Evolutionary conservation across 2,329 filamentous ascomycete species (phyloP).

Genomic region (Ophiostoma himal-ulmi): DNA sequence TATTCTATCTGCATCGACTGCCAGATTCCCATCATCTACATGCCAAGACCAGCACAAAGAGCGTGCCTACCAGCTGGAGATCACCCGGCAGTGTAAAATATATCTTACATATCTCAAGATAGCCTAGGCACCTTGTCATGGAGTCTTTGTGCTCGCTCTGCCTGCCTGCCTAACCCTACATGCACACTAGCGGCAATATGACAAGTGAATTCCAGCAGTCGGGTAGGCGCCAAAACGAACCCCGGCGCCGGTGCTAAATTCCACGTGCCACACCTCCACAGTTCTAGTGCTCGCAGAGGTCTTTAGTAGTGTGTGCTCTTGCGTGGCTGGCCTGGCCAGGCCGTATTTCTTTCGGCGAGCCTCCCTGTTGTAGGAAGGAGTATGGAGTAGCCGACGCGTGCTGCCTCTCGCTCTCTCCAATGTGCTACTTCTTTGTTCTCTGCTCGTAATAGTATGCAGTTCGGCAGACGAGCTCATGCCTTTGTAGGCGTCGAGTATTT

Average conservation of each 20-base stretch:
- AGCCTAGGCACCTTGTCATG: too few relatives aligned
- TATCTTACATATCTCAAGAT: too few relatives aligned
- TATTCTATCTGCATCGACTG: too few relatives aligned
- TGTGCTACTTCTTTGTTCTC: not conserved
- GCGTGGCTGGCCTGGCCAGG: not conserved
- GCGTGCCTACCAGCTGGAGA: slow-evolving; percentile 3
- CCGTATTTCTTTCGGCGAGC: not conserved
- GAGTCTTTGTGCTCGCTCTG: too few relatives aligned
- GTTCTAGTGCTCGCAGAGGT: not conserved
- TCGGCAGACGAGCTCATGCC: not conserved
- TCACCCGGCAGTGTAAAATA: not conserved
- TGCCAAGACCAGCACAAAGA: slow-evolving; percentile 4
- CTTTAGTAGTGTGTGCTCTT: not conserved
- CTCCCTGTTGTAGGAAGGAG: too few relatives aligned
- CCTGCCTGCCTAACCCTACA: too few relatives aligned
- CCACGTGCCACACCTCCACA: slow-evolving; percentile 7
- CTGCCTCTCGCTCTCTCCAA: not conserved
- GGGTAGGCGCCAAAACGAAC: slow-evolving; percentile 13
- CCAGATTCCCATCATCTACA: not conserved
- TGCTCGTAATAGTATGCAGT: not conserved
- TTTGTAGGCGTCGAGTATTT: not conserved
- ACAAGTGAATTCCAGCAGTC: slow-evolving; percentile 13
- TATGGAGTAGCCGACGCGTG: not conserved
- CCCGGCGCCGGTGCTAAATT: slow-evolving; percentile 12
- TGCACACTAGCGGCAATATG: not conserved